These are phyloP conservation scores for Psilocybe mexicana DNA, from an alignment of 1,284 basidiomycete species.

Conservation along the genomic window DNA sequence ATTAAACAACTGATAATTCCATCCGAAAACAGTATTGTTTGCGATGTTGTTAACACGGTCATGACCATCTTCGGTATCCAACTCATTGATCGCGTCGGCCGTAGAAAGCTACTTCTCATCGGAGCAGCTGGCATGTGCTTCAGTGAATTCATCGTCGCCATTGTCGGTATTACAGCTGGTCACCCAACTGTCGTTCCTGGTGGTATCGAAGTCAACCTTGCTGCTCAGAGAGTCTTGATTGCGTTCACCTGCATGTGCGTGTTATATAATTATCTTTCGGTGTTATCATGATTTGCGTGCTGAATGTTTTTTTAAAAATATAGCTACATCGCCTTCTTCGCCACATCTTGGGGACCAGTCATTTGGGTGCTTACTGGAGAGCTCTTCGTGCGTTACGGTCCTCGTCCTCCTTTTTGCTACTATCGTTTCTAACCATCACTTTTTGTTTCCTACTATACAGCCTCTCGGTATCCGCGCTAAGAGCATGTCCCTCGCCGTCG, in stretches of 20 bases:
- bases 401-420: not conserved
- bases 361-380: constrained; percentile 80
- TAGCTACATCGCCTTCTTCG: constrained; percentile 59
- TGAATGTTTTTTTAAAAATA: constrained; percentile 16
- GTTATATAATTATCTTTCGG: constrained; percentile 26
- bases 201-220: constrained; percentile 32
- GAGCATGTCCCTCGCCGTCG: constrained; percentile 68
- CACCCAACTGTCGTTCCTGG: constrained; percentile 16
- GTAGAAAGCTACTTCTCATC: constrained; percentile 72
- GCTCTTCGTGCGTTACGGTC: constrained; percentile 47
- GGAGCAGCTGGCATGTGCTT: constrained; percentile 74
- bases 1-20: not conserved
- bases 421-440: not conserved
- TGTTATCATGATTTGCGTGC: constrained; percentile 6
- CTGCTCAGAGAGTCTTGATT: constrained; percentile 56
- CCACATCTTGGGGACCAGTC: constrained; percentile 78
- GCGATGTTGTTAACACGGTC: constrained; percentile 73
- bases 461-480: constrained; percentile 75
- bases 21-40: constrained; percentile 63
- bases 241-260: constrained; percentile 80
- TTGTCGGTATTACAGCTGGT: constrained; percentile 66
- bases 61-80: constrained; percentile 73
- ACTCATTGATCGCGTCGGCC: constrained; percentile 74
- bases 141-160: constrained; percentile 76
- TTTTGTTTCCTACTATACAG: constrained; percentile 4